phyloP scores from a whole-genome alignment of 2,329 filamentous ascomycete genomes.

The Trichophyton verrucosum region DNA sequence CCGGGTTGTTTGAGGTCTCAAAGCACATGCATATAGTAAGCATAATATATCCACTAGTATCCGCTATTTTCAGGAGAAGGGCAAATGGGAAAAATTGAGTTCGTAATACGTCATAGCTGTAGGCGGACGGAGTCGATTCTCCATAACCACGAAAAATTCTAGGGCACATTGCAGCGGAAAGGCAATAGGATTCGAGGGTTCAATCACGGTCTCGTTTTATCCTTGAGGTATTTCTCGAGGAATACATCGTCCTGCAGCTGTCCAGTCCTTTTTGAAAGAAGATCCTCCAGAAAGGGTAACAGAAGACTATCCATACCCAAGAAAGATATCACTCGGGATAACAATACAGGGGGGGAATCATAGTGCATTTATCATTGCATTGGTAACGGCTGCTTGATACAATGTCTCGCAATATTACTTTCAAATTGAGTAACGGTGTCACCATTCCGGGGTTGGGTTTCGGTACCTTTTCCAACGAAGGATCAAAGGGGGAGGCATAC shows the following conservation, averaged over 20 bases:
- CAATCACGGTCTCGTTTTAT: background rate
- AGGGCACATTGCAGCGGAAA: background rate
- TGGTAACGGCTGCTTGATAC: conserved; percentile 41
- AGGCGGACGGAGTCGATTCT: conserved; percentile 1
- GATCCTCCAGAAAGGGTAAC: background rate
- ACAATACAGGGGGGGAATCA: background rate
- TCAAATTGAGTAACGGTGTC: conserved; percentile 38
- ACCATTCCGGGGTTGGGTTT: conserved; percentile 40
- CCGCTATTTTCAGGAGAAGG: background rate
- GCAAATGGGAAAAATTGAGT: background rate
- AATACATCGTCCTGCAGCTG: background rate
- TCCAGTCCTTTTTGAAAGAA: background rate
- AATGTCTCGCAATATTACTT: conserved; percentile 31
- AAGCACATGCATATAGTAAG: background rate
- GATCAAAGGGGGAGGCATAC: conserved; percentile 29
- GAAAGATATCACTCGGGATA: background rate
- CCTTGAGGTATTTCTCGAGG: background rate
- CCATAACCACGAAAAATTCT: conserved; percentile 4
- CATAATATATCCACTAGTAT: conserved; percentile 1
- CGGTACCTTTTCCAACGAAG: conserved; percentile 42
- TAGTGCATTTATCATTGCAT: conserved; percentile 28
- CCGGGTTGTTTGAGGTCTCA: background rate
- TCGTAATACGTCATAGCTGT: background rate
- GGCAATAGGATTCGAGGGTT: background rate
- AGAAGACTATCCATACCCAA: background rate